Conservation (phyloP, 2,329 filamentous ascomycete genomes). For the Colletotrichum sp. region DNA sequence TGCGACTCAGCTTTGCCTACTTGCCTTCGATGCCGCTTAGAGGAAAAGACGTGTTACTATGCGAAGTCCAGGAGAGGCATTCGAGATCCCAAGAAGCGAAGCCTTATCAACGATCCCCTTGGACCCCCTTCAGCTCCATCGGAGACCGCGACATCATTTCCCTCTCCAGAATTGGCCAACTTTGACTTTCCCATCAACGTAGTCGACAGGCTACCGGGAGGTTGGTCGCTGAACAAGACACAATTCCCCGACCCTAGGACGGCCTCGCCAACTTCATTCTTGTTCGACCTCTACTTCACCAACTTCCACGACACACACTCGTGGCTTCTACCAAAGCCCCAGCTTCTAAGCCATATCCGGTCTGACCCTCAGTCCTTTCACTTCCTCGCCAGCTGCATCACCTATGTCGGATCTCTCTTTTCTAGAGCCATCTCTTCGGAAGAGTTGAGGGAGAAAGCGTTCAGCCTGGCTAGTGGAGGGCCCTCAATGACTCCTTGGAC, state of each 20-base stretch:
- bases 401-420: constrained; percentile 44
- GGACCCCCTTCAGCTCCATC: constrained; percentile 10
- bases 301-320: constrained; percentile 25
- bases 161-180: constrained; percentile 25
- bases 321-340: constrained; percentile 17
- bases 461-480: constrained; percentile 32
- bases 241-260: constrained; percentile 4
- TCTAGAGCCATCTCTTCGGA: constrained; percentile 30
- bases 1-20: constrained; percentile 33
- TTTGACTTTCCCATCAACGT: constrained; percentile 20
- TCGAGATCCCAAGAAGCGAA: constrained; percentile 36
- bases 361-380: constrained; percentile 14
- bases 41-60: constrained; percentile 50
- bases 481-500: constrained; percentile 36
- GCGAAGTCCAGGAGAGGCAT: constrained; percentile 52
- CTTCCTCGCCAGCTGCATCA: constrained; percentile 36
- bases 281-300: constrained; percentile 31
- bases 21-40: constrained; percentile 49
- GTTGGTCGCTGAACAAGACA: constrained; percentile 23
- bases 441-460: constrained; percentile 35
- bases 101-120: constrained; percentile 31
- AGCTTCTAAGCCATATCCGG: constrained; percentile 11
- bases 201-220: constrained; percentile 26
- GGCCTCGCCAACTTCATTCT: constrained; percentile 10
- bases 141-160: not conserved